Percentiles rank a stretch among this genome's conserved stretches.
These are phyloP conservation scores for Tieghemostelium lacteum DNA, from an alignment of 78 protist genomes.

Conservation along the genomic window DNA sequence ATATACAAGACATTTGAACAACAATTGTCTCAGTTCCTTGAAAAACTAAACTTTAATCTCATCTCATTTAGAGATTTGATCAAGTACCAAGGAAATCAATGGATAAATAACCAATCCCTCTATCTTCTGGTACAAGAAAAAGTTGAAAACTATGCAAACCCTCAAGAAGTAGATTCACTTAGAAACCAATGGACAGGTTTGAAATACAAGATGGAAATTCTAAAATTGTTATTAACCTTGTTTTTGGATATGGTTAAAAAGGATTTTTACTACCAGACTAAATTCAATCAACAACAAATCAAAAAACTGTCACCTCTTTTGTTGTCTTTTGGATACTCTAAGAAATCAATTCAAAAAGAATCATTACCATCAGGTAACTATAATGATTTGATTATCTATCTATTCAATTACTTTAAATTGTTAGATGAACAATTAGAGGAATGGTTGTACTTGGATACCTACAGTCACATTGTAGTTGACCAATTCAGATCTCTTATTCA, in stretches of 20 bases:
- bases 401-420: conserved; percentile 38
- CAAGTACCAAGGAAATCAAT: conserved; percentile 61
- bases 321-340: conserved; percentile 5
- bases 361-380: conserved; percentile 2
- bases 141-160: background rate
- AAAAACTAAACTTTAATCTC: background rate
- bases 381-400: conserved; percentile 8
- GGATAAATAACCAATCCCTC: conserved; percentile 65
- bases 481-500: conserved; percentile 1
- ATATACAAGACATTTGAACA: conserved; percentile 14
- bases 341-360: conserved; percentile 24
- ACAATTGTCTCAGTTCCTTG: background rate
- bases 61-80: background rate
- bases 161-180: background rate
- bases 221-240: background rate
- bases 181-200: background rate
- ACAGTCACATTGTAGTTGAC: background rate
- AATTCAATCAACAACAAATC: background rate
- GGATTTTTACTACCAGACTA: background rate
- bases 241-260: conserved; percentile 7
- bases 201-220: background rate
- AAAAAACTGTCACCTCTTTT: background rate
- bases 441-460: background rate
- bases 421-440: conserved; percentile 42
- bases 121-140: conserved; percentile 32